Conservation (phyloP, 306 rosid species). For the Cajanus cajan region DNA sequence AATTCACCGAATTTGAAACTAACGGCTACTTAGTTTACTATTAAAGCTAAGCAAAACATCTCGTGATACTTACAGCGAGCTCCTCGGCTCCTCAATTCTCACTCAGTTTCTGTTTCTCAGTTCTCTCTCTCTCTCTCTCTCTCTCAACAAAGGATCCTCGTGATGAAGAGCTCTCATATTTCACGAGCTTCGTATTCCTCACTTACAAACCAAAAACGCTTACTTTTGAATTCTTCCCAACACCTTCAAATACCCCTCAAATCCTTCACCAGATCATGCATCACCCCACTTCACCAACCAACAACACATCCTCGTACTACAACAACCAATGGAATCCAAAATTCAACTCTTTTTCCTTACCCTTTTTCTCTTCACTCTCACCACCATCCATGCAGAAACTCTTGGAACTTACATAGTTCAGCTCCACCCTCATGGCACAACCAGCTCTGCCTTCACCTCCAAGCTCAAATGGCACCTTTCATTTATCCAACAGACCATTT, state of each 20-base stretch:
- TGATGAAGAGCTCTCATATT: slow-evolving; percentile 89
- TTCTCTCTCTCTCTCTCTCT: slow-evolving; percentile 26
- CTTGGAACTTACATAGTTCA: slow-evolving; percentile 85
- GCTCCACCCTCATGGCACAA: slow-evolving; percentile 61
- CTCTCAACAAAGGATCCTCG: slow-evolving; percentile 76
- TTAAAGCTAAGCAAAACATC: slow-evolving; percentile 63
- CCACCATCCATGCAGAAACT: slow-evolving; percentile 42
- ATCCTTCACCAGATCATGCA: slow-evolving; percentile 39
- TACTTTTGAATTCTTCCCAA: slow-evolving; percentile 39
- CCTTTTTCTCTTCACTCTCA: slow-evolving; percentile 30
- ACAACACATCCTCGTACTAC: slow-evolving; percentile 22
- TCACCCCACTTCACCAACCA: slow-evolving; percentile 14
- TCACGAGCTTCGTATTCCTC: slow-evolving; percentile 85
- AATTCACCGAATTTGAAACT: slow-evolving; percentile 40
- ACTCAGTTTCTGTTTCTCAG: slow-evolving; percentile 2
- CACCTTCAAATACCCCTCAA: slow-evolving; percentile 83
- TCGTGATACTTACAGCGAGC: slow-evolving; percentile 63
- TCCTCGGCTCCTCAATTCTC: slow-evolving; percentile 46
- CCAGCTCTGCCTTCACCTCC: slow-evolving; percentile 53
- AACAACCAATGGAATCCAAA: slow-evolving; percentile 53
- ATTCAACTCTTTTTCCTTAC: slow-evolving; percentile 40
- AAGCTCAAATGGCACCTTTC: slow-evolving; percentile 83
- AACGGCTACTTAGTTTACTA: slow-evolving; percentile 37
- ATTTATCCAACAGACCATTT: slow-evolving; percentile 51
- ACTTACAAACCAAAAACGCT: too few species aligned